Evolutionary conservation across 129 eudicot species (phyloP).

Genomic region (Chrysanthemum lavandulifolium): DNA sequence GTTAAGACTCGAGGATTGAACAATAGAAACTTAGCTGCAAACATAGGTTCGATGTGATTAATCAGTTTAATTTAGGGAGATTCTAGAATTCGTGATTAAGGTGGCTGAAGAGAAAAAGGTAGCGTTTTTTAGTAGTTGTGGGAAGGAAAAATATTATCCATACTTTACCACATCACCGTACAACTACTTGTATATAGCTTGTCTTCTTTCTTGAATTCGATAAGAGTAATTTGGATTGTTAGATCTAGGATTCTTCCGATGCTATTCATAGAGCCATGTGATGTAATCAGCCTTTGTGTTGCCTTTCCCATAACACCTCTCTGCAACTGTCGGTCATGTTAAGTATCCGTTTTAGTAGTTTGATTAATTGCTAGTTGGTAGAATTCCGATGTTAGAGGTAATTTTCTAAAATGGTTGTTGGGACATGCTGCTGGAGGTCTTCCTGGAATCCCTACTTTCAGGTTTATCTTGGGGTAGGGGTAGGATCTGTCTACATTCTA

Average conservation of each 20-base stretch:
- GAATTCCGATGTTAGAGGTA: constrained; percentile 1
- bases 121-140: neutral
- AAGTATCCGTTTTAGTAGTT: neutral
- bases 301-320: neutral
- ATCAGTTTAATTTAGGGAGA: constrained; percentile 7
- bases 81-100: constrained; percentile 4
- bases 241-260: neutral
- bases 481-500: too few relatives aligned
- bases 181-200: constrained; percentile 6
- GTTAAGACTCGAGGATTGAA: neutral
- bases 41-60: neutral
- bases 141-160: constrained; percentile 1
- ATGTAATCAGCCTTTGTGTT: neutral
- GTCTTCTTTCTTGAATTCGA: neutral
- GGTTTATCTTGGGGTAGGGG: too few relatives aligned
- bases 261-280: neutral
- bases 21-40: neutral
- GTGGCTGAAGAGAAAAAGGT: constrained; percentile 7
- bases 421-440: too few relatives aligned
- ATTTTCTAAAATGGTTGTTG: neutral
- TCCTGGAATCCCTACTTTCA: too few relatives aligned
- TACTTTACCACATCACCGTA: neutral
- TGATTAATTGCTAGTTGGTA: neutral
- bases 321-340: neutral
- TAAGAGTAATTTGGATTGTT: too few relatives aligned